Evolutionary conservation across 805 yeast species (phyloP), one percentile per base, ranked within the genome.

Genomic region (Lipomyces orientalis): DNA sequence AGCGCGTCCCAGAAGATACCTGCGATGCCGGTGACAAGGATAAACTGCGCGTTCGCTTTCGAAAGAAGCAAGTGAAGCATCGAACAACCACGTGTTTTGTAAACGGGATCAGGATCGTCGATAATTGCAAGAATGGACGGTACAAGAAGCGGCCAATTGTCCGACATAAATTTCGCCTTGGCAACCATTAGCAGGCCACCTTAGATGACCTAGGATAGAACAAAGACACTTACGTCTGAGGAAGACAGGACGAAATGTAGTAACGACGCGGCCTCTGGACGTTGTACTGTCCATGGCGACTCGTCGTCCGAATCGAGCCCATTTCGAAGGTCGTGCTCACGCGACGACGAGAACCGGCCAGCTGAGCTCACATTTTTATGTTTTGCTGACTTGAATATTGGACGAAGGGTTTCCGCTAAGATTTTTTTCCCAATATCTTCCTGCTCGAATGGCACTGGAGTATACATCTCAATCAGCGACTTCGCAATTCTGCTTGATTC

Each of bases 1-100:
- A 68, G 59, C 9, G 69, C 55, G n/a, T 68, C 71, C 71, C 71
- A 68, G 22, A 68, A 68, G 10, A 68, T 37, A 5, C 58, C 62
- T 1, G 65, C 64, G n/a, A 68, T 54, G 6, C 71, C 71, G n/a
- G 71, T 67, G 35, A 66, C n/a, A 6, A 43, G 43, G 10, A 68
- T 60, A 33, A 67, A 67, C 14, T 64, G 62, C 4, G 65, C 54
- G 9, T 54, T 49, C 14, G 64, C 25, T 33, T 57, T 56, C 6
- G 46, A 16, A 16, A 68, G 33, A 1, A 66, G 25, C 16, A 51
- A 9, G 12, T 39, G 55, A 14, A 66, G 54, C 4, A 58, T 58
- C 49, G 37, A 56, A 22, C 56, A 58, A n/a, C 65, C 71, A 14
- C 62, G 61, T 7, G 58, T 34, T 46, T 66, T 68, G 55, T 63